A percentile compares a stretch with the other conserved stretches of the same genome.
Evolutionary conservation across 108 stramenopile species (phyloP).

Genomic region (Epithemia pelagica): DNA sequence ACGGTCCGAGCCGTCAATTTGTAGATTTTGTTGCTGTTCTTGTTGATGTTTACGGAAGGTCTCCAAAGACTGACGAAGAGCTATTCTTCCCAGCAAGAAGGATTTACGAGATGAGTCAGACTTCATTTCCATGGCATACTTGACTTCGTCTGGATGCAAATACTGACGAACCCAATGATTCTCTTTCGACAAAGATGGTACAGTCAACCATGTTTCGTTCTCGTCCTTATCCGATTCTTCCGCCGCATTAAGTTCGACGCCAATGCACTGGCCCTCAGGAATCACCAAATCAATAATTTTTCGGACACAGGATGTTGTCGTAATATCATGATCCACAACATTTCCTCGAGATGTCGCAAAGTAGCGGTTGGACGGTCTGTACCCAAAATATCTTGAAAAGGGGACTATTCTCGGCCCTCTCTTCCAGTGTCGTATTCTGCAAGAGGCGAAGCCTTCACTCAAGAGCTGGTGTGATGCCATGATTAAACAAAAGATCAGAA

Average conservation of each 20-base stretch:
- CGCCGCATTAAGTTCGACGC: constrained; percentile 12
- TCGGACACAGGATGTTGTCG: neutral
- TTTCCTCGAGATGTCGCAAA: neutral
- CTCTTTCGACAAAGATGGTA: neutral
- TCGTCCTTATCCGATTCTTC: neutral
- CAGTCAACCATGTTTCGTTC: neutral
- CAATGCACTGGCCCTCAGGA: constrained; percentile 49
- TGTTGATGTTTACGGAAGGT: neutral
- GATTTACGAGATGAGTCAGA: constrained; percentile 25
- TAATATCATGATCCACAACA: neutral
- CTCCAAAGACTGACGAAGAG: constrained; percentile 52
- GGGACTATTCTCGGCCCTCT: too few relatives aligned
- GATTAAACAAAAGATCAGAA: too few relatives aligned
- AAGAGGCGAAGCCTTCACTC: too few relatives aligned
- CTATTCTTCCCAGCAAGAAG: constrained; percentile 73
- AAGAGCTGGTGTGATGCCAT: too few relatives aligned
- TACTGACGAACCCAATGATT: constrained; percentile 33
- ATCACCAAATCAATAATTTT: constrained; percentile 21
- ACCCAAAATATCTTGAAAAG: too few relatives aligned
- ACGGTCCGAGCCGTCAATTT: neutral
- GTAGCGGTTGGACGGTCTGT: too few relatives aligned
- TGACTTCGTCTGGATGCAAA: constrained; percentile 59
- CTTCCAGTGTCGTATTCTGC: too few relatives aligned
- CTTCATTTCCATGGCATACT: constrained; percentile 34
- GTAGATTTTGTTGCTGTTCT: neutral